Percentiles rank a stretch among this genome's conserved stretches.
These are phyloP conservation scores for Yamadazyma kitorensis DNA, from an alignment of 805 yeast species.

Conservation along the genomic window DNA sequence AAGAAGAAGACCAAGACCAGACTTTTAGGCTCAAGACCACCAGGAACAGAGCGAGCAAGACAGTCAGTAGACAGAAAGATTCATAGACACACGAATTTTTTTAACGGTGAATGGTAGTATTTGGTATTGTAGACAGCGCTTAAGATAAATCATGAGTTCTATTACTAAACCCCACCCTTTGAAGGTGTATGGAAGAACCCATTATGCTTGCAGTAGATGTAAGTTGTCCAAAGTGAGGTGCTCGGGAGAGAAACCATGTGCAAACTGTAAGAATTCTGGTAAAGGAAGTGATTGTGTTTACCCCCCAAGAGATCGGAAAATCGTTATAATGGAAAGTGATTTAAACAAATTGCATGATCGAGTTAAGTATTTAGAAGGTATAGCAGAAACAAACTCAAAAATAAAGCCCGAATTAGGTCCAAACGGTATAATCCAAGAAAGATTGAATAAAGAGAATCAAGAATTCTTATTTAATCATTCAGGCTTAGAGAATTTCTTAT, in stretches of 20 bases:
- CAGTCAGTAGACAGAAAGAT: too few relatives aligned
- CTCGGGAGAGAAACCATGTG: constrained; percentile 41
- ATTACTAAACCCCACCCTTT: constrained; percentile 26
- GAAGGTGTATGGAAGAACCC: constrained; percentile 41
- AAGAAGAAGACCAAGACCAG: too few relatives aligned
- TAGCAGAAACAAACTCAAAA: background rate
- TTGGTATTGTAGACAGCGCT: too few relatives aligned
- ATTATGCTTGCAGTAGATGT: constrained; percentile 44
- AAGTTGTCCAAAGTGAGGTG: constrained; percentile 39
- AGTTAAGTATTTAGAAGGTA: constrained; percentile 26
- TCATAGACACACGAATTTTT: too few relatives aligned
- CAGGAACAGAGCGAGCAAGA: too few relatives aligned
- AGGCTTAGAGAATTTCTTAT: constrained; percentile 21
- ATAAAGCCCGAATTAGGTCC: background rate
- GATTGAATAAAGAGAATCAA: constrained; percentile 9
- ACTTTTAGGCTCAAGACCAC: too few relatives aligned
- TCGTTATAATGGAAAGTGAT: constrained; percentile 42
- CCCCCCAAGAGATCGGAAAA: constrained; percentile 38
- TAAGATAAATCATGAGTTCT: too few relatives aligned
- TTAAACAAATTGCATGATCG: constrained; percentile 32
- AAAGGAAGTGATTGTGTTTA: constrained; percentile 32
- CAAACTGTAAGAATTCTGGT: constrained; percentile 34
- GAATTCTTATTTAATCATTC: constrained; percentile 12
- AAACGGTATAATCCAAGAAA: constrained; percentile 9
- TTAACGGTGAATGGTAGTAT: too few relatives aligned